Evolutionary conservation across 495 filamentous ascomycete species (phyloP).

Genomic region (Hypoxylon crocopeplum): DNA sequence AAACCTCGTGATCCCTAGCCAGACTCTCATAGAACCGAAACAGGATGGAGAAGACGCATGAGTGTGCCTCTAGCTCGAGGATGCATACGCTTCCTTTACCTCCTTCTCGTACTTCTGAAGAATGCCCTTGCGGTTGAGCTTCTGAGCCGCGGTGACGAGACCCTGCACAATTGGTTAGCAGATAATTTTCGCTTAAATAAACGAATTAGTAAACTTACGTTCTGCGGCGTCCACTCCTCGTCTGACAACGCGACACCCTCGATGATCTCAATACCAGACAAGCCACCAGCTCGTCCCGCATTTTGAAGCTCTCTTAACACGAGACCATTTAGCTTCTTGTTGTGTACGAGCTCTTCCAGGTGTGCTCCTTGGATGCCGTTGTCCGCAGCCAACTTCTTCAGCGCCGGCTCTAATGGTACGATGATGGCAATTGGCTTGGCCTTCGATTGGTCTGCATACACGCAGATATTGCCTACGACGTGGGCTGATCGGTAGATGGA

Average conservation of each 20-base stretch:
- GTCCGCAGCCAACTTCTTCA: constrained; percentile 82
- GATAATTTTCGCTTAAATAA: neutral
- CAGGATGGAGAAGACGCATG: no score
- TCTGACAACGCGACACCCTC: constrained; percentile 91
- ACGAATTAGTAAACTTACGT: constrained; percentile 67
- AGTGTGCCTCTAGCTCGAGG: constrained; percentile 36
- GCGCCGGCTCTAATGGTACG: constrained; percentile 81
- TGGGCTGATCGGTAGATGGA: constrained; percentile 86
- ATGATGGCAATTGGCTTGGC: constrained; percentile 93
- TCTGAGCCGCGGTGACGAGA: constrained; percentile 76
- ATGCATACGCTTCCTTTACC: constrained; percentile 64
- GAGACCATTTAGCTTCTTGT: constrained; percentile 76
- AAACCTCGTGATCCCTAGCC: no score
- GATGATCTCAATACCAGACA: constrained; percentile 88
- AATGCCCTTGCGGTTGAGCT: constrained; percentile 74
- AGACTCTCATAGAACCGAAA: no score
- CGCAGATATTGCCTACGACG: constrained; percentile 93
- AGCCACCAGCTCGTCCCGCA: constrained; percentile 75
- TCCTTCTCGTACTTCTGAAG: constrained; percentile 70
- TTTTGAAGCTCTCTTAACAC: constrained; percentile 86
- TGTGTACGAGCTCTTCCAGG: constrained; percentile 81
- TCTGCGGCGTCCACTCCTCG: constrained; percentile 97
- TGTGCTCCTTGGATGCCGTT: constrained; percentile 73
- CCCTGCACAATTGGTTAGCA: constrained; percentile 54
- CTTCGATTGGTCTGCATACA: constrained; percentile 82